Evolutionary conservation across 1,284 basidiomycete species (phyloP).

Genomic region (Cryptococcus sp.): DNA sequence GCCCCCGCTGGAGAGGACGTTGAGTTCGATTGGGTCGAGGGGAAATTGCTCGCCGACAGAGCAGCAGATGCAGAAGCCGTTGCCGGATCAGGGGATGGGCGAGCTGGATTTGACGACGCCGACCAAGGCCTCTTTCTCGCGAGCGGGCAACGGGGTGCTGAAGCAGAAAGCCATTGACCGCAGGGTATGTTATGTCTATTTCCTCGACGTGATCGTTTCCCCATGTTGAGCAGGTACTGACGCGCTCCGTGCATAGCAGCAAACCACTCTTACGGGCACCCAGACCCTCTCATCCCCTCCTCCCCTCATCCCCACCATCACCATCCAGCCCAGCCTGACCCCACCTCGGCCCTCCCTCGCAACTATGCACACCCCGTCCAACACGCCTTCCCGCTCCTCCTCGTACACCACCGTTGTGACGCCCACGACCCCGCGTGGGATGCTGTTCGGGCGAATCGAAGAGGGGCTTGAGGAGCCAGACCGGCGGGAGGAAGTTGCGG

Average conservation of each 20-base stretch:
- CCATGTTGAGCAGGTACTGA: not conserved
- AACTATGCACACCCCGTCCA: conserved; percentile 3
- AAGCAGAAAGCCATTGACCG: conserved; percentile 6
- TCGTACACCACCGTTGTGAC: conserved; percentile 12
- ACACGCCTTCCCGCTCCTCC: conserved; percentile 8
- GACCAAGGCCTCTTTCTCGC: not conserved
- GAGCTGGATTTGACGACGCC: not conserved
- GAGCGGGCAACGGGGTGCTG: too few relatives aligned
- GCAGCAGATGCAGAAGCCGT: conserved; percentile 17
- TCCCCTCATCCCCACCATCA: conserved; percentile 11
- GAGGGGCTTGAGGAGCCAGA: conserved; percentile 6
- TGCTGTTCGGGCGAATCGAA: conserved; percentile 8
- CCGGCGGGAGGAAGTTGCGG: not conserved
- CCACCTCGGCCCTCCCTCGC: conserved; percentile 18
- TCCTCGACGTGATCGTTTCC: not conserved
- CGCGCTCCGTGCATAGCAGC: not conserved
- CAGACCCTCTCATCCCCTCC: not conserved
- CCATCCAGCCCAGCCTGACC: conserved; percentile 10
- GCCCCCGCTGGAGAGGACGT: conserved; percentile 20
- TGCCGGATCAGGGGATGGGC: not conserved
- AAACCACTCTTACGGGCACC: not conserved
- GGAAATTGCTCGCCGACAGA: conserved; percentile 11
- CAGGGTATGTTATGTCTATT: conserved; percentile 13
- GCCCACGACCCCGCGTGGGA: conserved; percentile 10
- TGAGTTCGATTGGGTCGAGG: conserved; percentile 16